Conservation (phyloP, 352 stramenopile species). For the Phytophthora sp. region DNA sequence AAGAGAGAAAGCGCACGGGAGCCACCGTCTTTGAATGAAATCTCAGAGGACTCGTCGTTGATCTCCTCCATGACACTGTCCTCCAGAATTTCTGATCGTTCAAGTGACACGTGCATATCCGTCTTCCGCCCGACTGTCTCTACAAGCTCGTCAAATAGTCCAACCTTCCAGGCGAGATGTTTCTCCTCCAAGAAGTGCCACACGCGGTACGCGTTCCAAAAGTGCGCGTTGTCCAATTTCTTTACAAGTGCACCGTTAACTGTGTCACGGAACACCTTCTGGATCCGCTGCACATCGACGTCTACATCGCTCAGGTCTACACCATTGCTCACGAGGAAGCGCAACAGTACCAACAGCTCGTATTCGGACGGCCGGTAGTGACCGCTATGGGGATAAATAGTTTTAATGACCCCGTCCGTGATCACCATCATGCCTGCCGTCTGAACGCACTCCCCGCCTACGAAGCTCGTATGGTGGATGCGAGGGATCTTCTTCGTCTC, state of each 20-base stretch:
- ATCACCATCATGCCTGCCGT: conserved; percentile 97
- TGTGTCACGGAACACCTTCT: conserved; percentile 94
- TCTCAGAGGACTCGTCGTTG: conserved; percentile 32
- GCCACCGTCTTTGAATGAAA: conserved; percentile 33
- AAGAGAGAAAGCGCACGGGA: conserved; percentile 34
- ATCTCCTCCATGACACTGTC: conserved; percentile 58
- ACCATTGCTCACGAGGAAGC: conserved; percentile 91
- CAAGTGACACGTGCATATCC: conserved; percentile 42
- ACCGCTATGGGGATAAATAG: conserved; percentile 97
- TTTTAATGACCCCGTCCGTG: conserved; percentile 89
- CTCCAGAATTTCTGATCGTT: conserved; percentile 48
- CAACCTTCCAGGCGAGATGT: conserved; percentile 75
- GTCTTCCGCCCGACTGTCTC: conserved; percentile 67
- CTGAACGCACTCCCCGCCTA: conserved; percentile 96
- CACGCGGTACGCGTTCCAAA: conserved; percentile 79
- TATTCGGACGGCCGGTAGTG: conserved; percentile 97
- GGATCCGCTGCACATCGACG: conserved; percentile 96
- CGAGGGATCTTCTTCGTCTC: conserved; percentile 93
- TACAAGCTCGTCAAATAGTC: conserved; percentile 81
- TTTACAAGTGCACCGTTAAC: conserved; percentile 73
- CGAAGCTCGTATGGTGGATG: conserved; percentile 98
- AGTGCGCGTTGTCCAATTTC: conserved; percentile 88
- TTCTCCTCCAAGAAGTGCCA: conserved; percentile 82
- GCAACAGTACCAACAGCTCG: conserved; percentile 94
- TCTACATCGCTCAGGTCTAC: conserved; percentile 91